phyloP scores from a whole-genome alignment of 768 basidiomycete genomes.

The Rhizopogon rudus region DNA sequence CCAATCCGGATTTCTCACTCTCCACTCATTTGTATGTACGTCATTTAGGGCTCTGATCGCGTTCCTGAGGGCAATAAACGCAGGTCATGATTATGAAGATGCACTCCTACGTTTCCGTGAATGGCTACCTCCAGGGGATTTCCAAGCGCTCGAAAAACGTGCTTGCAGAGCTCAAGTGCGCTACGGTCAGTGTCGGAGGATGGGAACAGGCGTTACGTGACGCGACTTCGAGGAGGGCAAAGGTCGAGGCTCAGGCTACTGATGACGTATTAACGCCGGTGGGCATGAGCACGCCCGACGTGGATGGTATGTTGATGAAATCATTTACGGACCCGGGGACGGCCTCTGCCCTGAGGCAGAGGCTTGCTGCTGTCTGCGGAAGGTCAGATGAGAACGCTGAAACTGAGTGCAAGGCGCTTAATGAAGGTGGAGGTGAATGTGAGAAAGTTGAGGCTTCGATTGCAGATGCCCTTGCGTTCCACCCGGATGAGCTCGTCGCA shows the following conservation, averaged over 20 bases:
- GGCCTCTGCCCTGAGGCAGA: conserved; percentile 50
- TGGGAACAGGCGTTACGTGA: conserved; percentile 57
- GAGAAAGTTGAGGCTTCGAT: background rate
- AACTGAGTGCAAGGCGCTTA: background rate
- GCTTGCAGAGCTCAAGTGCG: conserved; percentile 40
- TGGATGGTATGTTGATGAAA: conserved; percentile 38
- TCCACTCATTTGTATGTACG: conserved; percentile 69
- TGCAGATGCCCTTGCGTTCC: conserved; percentile 50
- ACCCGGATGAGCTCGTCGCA: conserved; percentile 62
- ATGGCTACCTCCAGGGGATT: conserved; percentile 71
- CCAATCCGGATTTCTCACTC: conserved; percentile 84
- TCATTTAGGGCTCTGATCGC: conserved; percentile 3
- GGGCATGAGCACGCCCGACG: conserved; percentile 35
- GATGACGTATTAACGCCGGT: conserved; percentile 22
- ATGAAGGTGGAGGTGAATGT: conserved; percentile 2
- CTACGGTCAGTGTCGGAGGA: conserved; percentile 49
- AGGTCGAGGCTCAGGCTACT: conserved; percentile 16
- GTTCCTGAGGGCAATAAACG: background rate
- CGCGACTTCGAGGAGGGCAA: conserved; percentile 33
- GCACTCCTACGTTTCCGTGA: conserved; percentile 89
- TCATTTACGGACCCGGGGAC: conserved; percentile 52
- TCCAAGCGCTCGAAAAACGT: conserved; percentile 40
- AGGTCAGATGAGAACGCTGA: background rate
- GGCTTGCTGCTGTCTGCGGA: conserved; percentile 38
- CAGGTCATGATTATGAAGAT: conserved; percentile 92